A percentile compares a stretch with the other conserved stretches of the same genome.
phyloP scores from a whole-genome alignment of 352 stramenopile species.

The Phytophthora pinifolia region DNA sequence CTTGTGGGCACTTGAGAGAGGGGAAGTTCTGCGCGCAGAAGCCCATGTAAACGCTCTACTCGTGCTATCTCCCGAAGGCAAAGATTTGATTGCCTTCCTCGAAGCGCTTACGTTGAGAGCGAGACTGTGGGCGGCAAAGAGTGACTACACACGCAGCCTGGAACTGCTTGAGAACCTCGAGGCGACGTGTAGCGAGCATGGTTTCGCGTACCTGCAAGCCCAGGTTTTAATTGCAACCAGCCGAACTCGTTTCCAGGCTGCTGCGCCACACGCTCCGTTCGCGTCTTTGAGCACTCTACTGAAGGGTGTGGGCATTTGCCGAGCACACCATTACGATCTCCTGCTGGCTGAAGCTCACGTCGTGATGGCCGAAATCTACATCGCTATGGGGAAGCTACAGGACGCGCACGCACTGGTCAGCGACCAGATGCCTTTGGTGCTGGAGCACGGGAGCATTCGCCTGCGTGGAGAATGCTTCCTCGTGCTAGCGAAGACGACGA shows the following conservation, averaged over 20 bases:
- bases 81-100: constrained; percentile 49
- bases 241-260: constrained; percentile 37
- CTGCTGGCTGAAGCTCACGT: constrained; percentile 61
- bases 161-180: constrained; percentile 41
- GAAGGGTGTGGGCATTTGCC: constrained; percentile 49
- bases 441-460: constrained; percentile 60
- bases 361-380: constrained; percentile 59
- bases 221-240: constrained; percentile 52
- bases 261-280: constrained; percentile 47
- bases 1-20: constrained; percentile 49
- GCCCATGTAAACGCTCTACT: constrained; percentile 48
- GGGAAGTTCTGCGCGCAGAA: constrained; percentile 40
- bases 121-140: constrained; percentile 27
- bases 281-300: constrained; percentile 45
- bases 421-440: constrained; percentile 64
- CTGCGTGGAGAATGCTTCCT: constrained; percentile 59
- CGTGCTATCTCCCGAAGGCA: constrained; percentile 42
- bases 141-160: constrained; percentile 45
- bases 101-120: constrained; percentile 42
- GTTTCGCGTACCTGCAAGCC: constrained; percentile 46
- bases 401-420: constrained; percentile 51
- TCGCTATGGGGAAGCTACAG: constrained; percentile 54
- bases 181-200: constrained; percentile 40
- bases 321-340: constrained; percentile 53
- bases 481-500: constrained; percentile 51